A percentile compares a stretch with the other conserved stretches of the same genome.
phyloP scores from a whole-genome alignment of 179 eudicot species.

The Beta corolliflora region DNA sequence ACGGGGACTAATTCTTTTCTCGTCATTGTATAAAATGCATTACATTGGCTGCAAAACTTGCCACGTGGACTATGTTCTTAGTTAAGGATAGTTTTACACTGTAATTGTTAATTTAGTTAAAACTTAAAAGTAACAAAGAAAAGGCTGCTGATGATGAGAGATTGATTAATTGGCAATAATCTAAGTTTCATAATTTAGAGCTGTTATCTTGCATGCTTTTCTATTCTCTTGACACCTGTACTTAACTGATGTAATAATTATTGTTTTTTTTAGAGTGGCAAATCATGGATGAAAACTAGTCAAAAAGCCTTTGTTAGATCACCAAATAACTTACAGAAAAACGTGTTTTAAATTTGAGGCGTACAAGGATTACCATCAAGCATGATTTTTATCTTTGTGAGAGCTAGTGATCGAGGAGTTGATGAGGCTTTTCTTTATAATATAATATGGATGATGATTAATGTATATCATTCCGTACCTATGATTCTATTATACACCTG shows the following conservation, averaged over 20 bases:
- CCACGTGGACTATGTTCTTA: constrained; percentile 4
- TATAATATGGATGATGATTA: too few relatives aligned
- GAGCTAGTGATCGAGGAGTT: too few relatives aligned
- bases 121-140: constrained; percentile 14
- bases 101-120: not conserved
- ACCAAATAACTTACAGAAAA: constrained; percentile 33
- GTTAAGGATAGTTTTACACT: not conserved
- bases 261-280: constrained; percentile 7
- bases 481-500: too few relatives aligned
- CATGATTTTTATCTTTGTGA: not conserved
- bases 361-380: not conserved
- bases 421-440: too few relatives aligned
- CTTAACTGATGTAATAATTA: constrained; percentile 26
- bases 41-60: not conserved
- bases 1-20: not conserved
- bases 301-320: constrained; percentile 36
- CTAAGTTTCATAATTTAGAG: not conserved
- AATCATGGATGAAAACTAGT: constrained; percentile 21
- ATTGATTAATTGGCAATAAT: not conserved
- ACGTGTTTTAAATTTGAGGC: constrained; percentile 10
- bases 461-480: too few relatives aligned
- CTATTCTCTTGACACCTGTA: constrained; percentile 24
- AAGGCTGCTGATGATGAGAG: constrained; percentile 7
- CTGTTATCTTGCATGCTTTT: not conserved
- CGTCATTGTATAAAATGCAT: not conserved